Percentiles rank a stretch among this genome's conserved stretches.
phyloP scores from a whole-genome alignment of 306 rosid genomes.

The Glycine soja region DNA sequence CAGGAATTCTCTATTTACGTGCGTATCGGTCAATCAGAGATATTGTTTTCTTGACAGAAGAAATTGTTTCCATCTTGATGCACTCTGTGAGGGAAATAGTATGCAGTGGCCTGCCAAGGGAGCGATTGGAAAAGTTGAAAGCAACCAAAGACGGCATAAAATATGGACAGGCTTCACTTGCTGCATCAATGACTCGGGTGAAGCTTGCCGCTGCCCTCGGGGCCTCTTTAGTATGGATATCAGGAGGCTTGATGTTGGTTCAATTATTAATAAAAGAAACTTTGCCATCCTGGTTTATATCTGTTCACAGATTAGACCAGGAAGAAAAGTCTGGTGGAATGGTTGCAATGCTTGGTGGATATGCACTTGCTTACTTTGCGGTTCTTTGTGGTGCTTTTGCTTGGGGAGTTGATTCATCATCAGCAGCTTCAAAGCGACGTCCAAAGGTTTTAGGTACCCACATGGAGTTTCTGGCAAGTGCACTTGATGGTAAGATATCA shows the following conservation, averaged over 20 bases:
- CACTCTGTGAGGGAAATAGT: slow-evolving; percentile 80
- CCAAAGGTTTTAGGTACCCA: slow-evolving; percentile 77
- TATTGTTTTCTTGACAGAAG: slow-evolving; percentile 72
- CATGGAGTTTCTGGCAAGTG: slow-evolving; percentile 94
- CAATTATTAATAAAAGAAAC: slow-evolving; percentile 85
- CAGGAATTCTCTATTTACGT: slow-evolving; percentile 90
- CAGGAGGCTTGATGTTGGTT: slow-evolving; percentile 81
- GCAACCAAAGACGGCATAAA: slow-evolving; percentile 56
- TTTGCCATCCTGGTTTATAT: slow-evolving; percentile 93
- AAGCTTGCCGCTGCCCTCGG: slow-evolving; percentile 94
- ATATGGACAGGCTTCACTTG: slow-evolving; percentile 74
- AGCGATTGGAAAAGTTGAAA: slow-evolving; percentile 56
- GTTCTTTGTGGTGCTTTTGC: slow-evolving; percentile 86
- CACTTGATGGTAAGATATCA: slow-evolving; percentile 90
- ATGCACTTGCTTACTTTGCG: slow-evolving; percentile 87
- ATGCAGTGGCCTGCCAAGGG: slow-evolving; percentile 57
- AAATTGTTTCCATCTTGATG: slow-evolving; percentile 81
- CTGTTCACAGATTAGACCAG: slow-evolving; percentile 68
- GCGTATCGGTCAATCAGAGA: slow-evolving; percentile 75
- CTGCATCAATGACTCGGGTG: slow-evolving; percentile 73
- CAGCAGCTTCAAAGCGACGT: slow-evolving; percentile 82
- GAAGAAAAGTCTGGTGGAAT: slow-evolving; percentile 73
- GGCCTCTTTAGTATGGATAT: slow-evolving; percentile 87
- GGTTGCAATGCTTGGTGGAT: slow-evolving; percentile 86
- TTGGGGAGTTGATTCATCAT: slow-evolving; percentile 92